Base-by-base conservation (phyloP, 495 filamentous ascomycete genomes). In the Xylaria telfairii region DNA sequence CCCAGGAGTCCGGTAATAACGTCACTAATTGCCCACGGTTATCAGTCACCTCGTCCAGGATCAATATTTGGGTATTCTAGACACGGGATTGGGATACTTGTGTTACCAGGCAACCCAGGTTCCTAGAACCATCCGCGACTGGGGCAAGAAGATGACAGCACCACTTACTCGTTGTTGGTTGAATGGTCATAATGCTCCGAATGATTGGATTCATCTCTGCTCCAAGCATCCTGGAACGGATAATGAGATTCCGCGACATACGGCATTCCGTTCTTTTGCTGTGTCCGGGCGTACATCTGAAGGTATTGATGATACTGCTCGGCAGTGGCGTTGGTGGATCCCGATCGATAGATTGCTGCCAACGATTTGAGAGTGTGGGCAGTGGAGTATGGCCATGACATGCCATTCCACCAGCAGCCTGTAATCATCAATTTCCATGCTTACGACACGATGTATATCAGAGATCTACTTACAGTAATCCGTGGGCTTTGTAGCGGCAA, bases 181-280 rank as follows among this genome's bases (percentile, higher is more conserved):
- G 81, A 84, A 67, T 85, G 83, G 59, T 81, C 74, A 68, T 85
- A 85, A 69, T 85, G 75, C 74, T 85, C 83, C 5, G 76, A 80
- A 68, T 85, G 83, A 59, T 85, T 82, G 39, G 69, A 67, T 8
- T 47, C 66, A 71, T 86, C 83, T 19, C 76, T 78, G 51, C 73
- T 80, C 83, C 83, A 86, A 37, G 34, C 64, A 69, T 85, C 70
- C 12, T 78, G 44, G 41, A 75, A 78, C 28, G 83, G 82, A 67
- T 81, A 80, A 64, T 86, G 83, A 4, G 80, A 82, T 54, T 86
- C 83, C 17, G 83, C 83, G 1, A 82, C 80, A 67, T 83, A 84
- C 0, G 83, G 83, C 9, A 77, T 67, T 3, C 81, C 82, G 47
- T 82, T 70, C 72, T 83, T 84, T 62, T 82, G 80, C 63, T 83